phyloP scores from a whole-genome alignment of 257 asterid species.

The Nicotiana attenuata region DNA sequence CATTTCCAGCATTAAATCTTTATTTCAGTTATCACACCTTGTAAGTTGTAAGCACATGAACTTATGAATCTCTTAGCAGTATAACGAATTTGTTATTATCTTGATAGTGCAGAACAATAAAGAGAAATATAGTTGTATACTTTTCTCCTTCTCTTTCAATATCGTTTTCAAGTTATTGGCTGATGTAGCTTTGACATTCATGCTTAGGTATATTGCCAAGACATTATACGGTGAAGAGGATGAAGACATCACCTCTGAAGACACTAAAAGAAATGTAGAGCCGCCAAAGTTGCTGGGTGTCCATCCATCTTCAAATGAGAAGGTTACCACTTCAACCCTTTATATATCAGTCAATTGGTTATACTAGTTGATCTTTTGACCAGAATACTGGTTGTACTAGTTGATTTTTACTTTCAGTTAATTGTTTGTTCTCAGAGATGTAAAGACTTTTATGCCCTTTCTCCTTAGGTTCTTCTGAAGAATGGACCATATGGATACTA shows the following conservation, averaged over 20 bases:
- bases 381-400: background rate
- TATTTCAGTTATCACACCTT: background rate
- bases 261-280: slow-evolving; percentile 34
- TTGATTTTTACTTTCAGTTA: background rate
- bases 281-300: slow-evolving; percentile 75
- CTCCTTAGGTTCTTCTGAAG: slow-evolving; percentile 67
- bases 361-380: background rate
- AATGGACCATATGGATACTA: slow-evolving; percentile 83
- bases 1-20: background rate
- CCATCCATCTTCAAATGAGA: slow-evolving; percentile 64
- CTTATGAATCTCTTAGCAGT: background rate
- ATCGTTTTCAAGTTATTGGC: background rate
- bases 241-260: slow-evolving; percentile 39
- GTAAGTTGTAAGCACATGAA: background rate
- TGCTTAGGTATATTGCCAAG: slow-evolving; percentile 72
- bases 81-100: background rate
- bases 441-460: slow-evolving; percentile 8
- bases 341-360: background rate
- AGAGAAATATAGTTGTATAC: background rate
- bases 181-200: background rate
- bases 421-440: slow-evolving; percentile 4
- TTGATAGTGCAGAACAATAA: background rate
- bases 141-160: background rate
- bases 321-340: slow-evolving; percentile 36
- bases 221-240: slow-evolving; percentile 70